A percentile compares a stretch with the other conserved stretches of the same genome.
These are phyloP conservation scores for Chloroidium sp. DNA, from an alignment of 163 green algal genomes.

Conservation along the genomic window DNA sequence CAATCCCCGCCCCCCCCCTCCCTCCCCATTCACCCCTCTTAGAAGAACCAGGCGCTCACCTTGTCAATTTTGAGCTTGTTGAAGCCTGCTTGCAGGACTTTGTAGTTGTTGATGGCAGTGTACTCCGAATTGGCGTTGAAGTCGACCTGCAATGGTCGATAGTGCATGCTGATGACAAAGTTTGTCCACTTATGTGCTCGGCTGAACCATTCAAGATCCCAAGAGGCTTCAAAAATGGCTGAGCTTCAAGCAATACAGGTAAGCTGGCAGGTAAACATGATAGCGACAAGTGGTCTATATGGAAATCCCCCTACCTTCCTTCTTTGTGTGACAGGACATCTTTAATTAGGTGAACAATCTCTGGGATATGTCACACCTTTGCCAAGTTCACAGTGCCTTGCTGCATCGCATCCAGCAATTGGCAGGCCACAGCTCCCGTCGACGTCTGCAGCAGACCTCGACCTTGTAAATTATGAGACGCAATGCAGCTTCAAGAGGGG, in stretches of 20 bases:
- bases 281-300: too few relatives aligned
- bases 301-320: too few relatives aligned
- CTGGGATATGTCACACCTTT: slow-evolving; percentile 51
- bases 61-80: slow-evolving; percentile 86
- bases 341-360: too few relatives aligned
- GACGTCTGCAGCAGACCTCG: slow-evolving; percentile 43
- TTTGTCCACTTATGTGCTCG: slow-evolving; percentile 12
- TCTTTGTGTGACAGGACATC: too few relatives aligned
- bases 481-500: too few relatives aligned
- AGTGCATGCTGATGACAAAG: background rate
- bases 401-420: slow-evolving; percentile 91
- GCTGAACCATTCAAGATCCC: background rate
- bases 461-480: too few relatives aligned
- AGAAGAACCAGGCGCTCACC: slow-evolving; percentile 25
- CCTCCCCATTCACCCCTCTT: too few relatives aligned
- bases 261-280: too few relatives aligned
- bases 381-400: slow-evolving; percentile 73
- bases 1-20: too few relatives aligned
- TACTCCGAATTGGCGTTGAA: slow-evolving; percentile 95
- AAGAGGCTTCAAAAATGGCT: background rate
- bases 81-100: slow-evolving; percentile 93
- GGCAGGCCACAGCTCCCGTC: slow-evolving; percentile 84
- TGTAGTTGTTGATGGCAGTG: slow-evolving; percentile 97
- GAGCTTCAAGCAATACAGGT: background rate
- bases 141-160: slow-evolving; percentile 64